These are phyloP conservation scores for Furcasterigmium furcatum DNA, from an alignment of 2,329 filamentous ascomycete genomes.

Conservation along the genomic window DNA sequence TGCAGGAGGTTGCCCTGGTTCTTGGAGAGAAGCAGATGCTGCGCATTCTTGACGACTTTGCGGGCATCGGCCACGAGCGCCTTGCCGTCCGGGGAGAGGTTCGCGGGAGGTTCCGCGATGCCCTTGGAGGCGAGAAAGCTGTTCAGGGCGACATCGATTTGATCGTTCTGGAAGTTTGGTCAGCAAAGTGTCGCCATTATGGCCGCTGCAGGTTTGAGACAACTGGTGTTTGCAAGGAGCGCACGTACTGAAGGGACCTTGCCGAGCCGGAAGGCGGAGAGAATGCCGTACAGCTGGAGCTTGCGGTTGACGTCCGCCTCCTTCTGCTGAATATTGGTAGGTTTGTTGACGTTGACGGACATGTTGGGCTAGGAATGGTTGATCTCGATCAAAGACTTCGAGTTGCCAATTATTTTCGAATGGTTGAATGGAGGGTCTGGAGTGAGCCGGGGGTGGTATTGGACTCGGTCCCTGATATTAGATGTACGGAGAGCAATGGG, in stretches of 20 bases:
- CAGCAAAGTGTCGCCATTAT: conserved; percentile 4
- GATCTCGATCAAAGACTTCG: background rate
- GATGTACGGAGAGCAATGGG: background rate
- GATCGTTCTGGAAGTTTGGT: conserved; percentile 66
- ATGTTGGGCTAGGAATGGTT: conserved; percentile 16
- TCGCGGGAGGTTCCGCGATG: conserved; percentile 66
- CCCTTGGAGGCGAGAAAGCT: conserved; percentile 73
- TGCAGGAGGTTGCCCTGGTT: conserved; percentile 93
- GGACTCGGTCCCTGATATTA: background rate
- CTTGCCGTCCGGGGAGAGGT: conserved; percentile 80
- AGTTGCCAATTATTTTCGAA: background rate
- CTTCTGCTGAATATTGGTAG: conserved; percentile 70
- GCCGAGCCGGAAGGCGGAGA: conserved; percentile 78
- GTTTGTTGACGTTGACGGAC: conserved; percentile 62
- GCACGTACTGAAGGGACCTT: conserved; percentile 81
- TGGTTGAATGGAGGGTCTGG: background rate
- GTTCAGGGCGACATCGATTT: conserved; percentile 93
- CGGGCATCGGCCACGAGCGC: conserved; percentile 74
- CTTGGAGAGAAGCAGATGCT: conserved; percentile 83
- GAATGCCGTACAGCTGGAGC: conserved; percentile 91
- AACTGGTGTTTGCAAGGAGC: background rate
- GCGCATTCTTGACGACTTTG: conserved; percentile 79
- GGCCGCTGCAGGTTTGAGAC: background rate
- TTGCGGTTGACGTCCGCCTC: conserved; percentile 89
- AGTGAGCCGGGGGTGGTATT: background rate